These are phyloP conservation scores for Ceratocystis albifundus DNA, from an alignment of 2,329 filamentous ascomycete genomes.

Conservation along the genomic window DNA sequence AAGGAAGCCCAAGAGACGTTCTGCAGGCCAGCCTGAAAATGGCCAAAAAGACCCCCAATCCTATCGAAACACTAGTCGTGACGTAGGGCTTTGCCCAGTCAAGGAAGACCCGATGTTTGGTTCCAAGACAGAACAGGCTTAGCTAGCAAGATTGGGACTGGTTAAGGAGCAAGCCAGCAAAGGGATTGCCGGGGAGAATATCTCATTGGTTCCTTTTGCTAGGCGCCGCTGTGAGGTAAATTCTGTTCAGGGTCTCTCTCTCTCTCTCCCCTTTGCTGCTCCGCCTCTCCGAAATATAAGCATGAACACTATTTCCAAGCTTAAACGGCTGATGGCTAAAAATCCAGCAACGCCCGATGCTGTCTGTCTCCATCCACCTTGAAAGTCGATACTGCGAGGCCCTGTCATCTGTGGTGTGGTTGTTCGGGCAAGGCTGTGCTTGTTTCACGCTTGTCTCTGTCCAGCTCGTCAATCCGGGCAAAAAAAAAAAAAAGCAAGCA, in stretches of 20 bases:
- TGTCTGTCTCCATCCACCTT: neutral
- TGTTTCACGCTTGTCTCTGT: slow-evolving; percentile 18
- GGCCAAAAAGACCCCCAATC: neutral
- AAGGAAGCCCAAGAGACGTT: neutral
- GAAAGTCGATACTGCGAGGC: neutral
- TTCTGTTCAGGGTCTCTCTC: neutral
- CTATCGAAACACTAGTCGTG: slow-evolving; percentile 8
- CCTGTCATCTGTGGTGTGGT: neutral
- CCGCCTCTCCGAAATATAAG: neutral
- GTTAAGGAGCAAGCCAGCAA: neutral
- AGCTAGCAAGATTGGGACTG: neutral
- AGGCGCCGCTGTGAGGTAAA: neutral
- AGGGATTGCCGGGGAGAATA: too few species aligned
- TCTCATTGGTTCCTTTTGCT: neutral
- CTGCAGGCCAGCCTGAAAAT: too few species aligned
- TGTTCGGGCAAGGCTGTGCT: slow-evolving; percentile 14
- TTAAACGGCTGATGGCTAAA: neutral
- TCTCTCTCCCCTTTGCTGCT: neutral
- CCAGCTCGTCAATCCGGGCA: neutral
- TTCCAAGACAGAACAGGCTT: neutral
- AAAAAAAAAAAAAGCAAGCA: neutral
- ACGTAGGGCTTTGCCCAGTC: neutral
- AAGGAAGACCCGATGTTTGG: slow-evolving; percentile 9
- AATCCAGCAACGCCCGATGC: neutral
- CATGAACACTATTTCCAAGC: neutral